These are phyloP conservation scores for Uronychia binucleata DNA, from an alignment of 73 alveolate genomes.

Conservation along the genomic window DNA sequence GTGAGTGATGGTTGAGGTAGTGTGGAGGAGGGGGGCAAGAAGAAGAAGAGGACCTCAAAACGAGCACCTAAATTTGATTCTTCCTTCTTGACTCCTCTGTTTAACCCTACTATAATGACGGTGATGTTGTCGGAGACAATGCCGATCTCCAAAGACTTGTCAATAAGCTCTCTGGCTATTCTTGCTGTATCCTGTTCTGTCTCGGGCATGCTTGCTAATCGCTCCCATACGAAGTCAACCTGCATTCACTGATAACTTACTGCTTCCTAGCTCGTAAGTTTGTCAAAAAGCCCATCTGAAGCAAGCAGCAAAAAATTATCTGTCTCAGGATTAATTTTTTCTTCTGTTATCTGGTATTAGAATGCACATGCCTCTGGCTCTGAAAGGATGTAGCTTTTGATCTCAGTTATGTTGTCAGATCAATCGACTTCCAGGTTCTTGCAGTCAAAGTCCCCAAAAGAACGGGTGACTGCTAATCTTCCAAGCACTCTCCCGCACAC, in stretches of 20 bases:
- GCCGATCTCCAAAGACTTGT: conserved; percentile 71
- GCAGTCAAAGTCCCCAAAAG: conserved; percentile 90
- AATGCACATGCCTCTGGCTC: conserved; percentile 60
- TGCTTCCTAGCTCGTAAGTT: conserved; percentile 74
- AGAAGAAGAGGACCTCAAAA: too few relatives aligned
- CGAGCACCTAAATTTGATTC: too few relatives aligned
- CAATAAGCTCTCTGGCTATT: conserved; percentile 68
- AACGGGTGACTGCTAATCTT: conserved; percentile 82
- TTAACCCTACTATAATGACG: conserved; percentile 63
- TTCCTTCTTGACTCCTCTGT: conserved; percentile 47
- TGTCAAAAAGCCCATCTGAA: conserved; percentile 89
- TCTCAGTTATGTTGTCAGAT: conserved; percentile 43
- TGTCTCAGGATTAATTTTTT: conserved; percentile 53
- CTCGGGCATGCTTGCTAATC: conserved; percentile 60
- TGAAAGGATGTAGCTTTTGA: conserved; percentile 45
- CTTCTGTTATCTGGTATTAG: conserved; percentile 73
- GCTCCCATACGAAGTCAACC: conserved; percentile 62
- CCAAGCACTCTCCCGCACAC: conserved; percentile 88
- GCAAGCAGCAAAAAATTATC: conserved; percentile 85
- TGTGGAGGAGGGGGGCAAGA: too few relatives aligned
- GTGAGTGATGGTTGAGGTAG: too few relatives aligned
- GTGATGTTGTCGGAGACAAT: conserved; percentile 76
- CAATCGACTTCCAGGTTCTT: conserved; percentile 68
- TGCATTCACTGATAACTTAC: conserved; percentile 13
- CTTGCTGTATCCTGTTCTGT: conserved; percentile 75